Conservation (phyloP, 2,329 filamentous ascomycete genomes). For the Pseudogymnoascus destructans region DNA sequence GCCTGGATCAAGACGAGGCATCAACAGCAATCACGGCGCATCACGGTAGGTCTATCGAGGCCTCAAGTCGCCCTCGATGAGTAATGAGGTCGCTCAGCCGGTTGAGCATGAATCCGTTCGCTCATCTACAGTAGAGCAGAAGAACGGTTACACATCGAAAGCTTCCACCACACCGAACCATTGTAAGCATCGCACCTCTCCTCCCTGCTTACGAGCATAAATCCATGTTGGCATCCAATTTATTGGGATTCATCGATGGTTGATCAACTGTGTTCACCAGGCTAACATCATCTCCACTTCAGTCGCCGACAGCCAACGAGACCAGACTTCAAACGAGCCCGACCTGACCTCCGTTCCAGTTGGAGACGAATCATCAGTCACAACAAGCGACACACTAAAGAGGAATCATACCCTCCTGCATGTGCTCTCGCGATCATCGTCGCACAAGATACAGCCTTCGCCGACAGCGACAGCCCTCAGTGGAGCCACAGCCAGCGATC, state of each 20-base stretch:
- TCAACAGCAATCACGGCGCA: constrained; percentile 11
- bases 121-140: constrained; percentile 22
- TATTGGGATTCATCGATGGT: not conserved
- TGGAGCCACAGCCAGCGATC: constrained; percentile 45
- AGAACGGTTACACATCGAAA: constrained; percentile 22
- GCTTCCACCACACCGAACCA: constrained; percentile 23
- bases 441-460: constrained; percentile 45
- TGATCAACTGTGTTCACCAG: not conserved
- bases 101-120: constrained; percentile 26
- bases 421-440: constrained; percentile 50
- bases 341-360: not conserved
- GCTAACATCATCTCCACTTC: not conserved
- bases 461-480: constrained; percentile 46
- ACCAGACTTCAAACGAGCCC: not conserved
- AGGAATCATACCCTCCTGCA: constrained; percentile 41
- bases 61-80: constrained; percentile 26
- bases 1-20: not conserved
- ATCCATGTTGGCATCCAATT: not conserved
- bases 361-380: not conserved
- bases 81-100: constrained; percentile 27
- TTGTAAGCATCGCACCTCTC: constrained; percentile 1
- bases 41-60: constrained; percentile 9
- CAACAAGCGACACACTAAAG: constrained; percentile 13
- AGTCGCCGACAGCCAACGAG: not conserved
- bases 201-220: not conserved